phyloP scores from a whole-genome alignment of 495 filamentous ascomycete genomes.

The Lasiosphaeris hirsuta region DNA sequence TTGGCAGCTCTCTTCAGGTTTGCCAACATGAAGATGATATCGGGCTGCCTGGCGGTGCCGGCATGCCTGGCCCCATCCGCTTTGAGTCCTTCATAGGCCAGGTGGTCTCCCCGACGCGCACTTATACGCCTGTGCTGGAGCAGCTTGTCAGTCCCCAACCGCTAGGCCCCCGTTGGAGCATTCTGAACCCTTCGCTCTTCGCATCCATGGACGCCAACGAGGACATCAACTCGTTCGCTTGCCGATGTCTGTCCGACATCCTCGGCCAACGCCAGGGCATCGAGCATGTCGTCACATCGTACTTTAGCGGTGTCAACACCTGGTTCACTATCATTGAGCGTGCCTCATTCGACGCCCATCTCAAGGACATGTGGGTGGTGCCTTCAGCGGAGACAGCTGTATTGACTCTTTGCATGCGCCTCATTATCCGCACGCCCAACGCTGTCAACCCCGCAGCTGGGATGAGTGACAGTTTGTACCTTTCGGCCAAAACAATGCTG shows the following conservation, averaged over 20 bases:
- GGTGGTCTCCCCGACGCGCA: constrained; percentile 6
- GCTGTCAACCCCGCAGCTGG: constrained; percentile 10
- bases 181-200: constrained; percentile 20
- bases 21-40: constrained; percentile 28
- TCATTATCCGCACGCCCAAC: constrained; percentile 19
- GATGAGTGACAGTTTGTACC: constrained; percentile 23
- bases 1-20: constrained; percentile 18
- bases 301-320: constrained; percentile 26
- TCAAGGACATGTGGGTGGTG: constrained; percentile 22
- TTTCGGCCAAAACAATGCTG: constrained; percentile 27
- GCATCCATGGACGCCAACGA: constrained; percentile 25
- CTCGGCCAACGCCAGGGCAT: constrained; percentile 64
- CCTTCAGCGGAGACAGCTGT: constrained; percentile 26
- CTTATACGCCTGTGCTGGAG: constrained; percentile 15
- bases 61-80: constrained; percentile 6
- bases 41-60: constrained; percentile 7
- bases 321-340: constrained; percentile 31
- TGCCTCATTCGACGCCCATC: constrained; percentile 14
- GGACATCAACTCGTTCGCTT: constrained; percentile 29
- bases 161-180: constrained; percentile 5
- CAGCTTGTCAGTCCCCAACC: constrained; percentile 10
- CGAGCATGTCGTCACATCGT: constrained; percentile 44
- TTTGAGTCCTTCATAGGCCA: constrained; percentile 19
- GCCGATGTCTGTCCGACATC: constrained; percentile 64
- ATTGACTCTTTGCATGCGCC: constrained; percentile 28